Base-by-base conservation (phyloP, 306 rosid genomes). In the Ceratonia siliqua region DNA sequence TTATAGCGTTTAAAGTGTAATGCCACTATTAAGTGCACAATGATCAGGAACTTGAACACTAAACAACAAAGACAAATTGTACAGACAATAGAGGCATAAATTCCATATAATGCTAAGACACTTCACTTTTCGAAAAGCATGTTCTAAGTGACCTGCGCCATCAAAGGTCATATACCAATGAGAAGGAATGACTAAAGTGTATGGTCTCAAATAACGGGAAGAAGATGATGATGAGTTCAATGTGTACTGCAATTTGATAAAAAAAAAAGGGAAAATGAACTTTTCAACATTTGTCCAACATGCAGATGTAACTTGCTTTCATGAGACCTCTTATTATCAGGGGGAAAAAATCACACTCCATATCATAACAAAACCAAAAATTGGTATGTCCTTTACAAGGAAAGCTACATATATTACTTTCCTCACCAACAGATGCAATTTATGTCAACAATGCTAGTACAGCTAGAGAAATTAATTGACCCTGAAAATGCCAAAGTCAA, bases 1-100 rank as follows among this genome's bases (percentile, higher is more conserved):
- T 36, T 18, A 20, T 42, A 27, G 10, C n/a, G 57, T 72, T 48
- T 58, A 28, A 70, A 38, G 38, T 69, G 49, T 53, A 65, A 53
- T 38, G 25, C 5, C 11, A 38, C 11, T 41, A 14, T 39, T 12
- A 14, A 63, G 22, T 32, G 46, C 24, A 46, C 6, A 21, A 33
- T 58, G 15, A 57, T 22, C 22, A 52, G 9, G 10, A 55, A 8
- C 5, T 53, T 18, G 8, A 41, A 5, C 30, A 41, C 27, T 50
- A 36, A 39, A 64, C 9, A 75, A 18, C 35, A 66, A 25, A 1
- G 54, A 25, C n/a, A 30, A 62, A 74, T 0, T 64, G 12, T 41
- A 52, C 8, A 1, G 22, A 5, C n/a, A n/a, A 35, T 9, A 14
- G 27, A 41, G 2, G 14, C 38, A 67, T 30, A 10, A 41, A 41